Base-by-base conservation (phyloP, 768 basidiomycete species). In the Candolleomyces efflorescens region DNA sequence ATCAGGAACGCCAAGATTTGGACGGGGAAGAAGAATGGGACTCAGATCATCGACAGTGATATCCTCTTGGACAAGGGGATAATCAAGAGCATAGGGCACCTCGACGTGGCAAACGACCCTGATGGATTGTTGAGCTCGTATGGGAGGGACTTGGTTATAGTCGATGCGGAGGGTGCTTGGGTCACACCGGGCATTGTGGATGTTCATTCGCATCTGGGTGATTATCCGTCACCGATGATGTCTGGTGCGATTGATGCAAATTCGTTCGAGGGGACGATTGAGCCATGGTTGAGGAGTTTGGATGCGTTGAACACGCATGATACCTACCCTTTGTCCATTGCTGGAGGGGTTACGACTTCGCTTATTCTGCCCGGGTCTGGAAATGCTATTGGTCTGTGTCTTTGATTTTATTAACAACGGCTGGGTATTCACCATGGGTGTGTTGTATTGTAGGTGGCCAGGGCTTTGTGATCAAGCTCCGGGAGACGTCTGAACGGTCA, bases 271-370 rank as follows among this genome's bases (percentile, higher is more conserved):
- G 77, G 72, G 17, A 76, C 69, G 12, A 66, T 75, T 2, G 73
- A 74, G 47, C 83, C 82, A 15, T 89, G 86, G 86, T 75, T 94
- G 7, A 79, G 90, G 37, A 85, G 83, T 26, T 68, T 93, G 12
- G 92, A 95, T 63, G 90, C 81, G 0, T 75, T 94, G 52, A 92
- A 94, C 66, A 91, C 90, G 0, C 89, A 89, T 62, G 91, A 83
- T 17, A 78, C 89, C 0, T 92, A 86, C 69, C 73, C 68, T 18
- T 73, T 89, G 7, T 80, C 86, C n/a, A 81, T 90, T 58, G 73
- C 90, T 0, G 91, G 92, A 10, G 92, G 93, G 10, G 80, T 93
- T 13, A 93, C 92, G 0, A 88, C 89, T 0, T 78, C 87, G 2
- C 76, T 91, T 36, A 75, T 94, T 22, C 76, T 94, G 1, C 92